These are phyloP conservation scores for Kuraishia hungarica DNA, from an alignment of 805 yeast species.

Conservation along the genomic window DNA sequence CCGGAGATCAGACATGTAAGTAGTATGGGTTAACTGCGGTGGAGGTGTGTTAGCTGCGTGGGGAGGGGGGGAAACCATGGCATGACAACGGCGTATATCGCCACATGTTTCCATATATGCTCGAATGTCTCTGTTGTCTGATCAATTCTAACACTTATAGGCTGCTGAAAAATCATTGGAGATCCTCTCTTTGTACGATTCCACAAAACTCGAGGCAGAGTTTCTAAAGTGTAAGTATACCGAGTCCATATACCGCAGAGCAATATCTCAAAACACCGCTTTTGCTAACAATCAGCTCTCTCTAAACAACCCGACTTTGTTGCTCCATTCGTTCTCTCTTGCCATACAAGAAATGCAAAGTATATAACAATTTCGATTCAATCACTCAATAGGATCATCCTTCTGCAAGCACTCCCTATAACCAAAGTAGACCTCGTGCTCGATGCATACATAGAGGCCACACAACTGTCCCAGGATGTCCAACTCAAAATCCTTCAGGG, in stretches of 20 bases:
- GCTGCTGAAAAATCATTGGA: constrained; percentile 44
- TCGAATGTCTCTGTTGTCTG: constrained; percentile 2
- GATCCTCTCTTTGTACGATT: constrained; percentile 27
- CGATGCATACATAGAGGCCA: constrained; percentile 63
- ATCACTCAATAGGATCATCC: constrained; percentile 54
- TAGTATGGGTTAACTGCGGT: constrained; percentile 11
- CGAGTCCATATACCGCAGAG: too few relatives aligned
- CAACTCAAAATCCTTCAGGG: constrained; percentile 83
- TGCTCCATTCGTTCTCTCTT: constrained; percentile 63
- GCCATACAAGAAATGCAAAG: constrained; percentile 69
- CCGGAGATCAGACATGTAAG: constrained; percentile 56
- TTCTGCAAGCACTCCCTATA: constrained; percentile 44
- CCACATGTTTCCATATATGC: too few relatives aligned
- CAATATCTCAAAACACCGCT: too few relatives aligned
- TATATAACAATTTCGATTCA: constrained; percentile 66
- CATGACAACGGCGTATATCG: too few relatives aligned
- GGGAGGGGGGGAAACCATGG: too few relatives aligned
- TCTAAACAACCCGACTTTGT: constrained; percentile 44
- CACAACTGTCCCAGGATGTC: constrained; percentile 69
- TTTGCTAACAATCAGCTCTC: constrained; percentile 16
- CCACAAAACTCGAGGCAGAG: constrained; percentile 16
- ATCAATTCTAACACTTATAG: constrained; percentile 9
- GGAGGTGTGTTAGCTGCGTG: not conserved
- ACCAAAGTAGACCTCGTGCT: constrained; percentile 46
- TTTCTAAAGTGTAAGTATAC: constrained; percentile 17